Conservation (phyloP, 73 alveolate genomes). For the Urostyla sp. region DNA sequence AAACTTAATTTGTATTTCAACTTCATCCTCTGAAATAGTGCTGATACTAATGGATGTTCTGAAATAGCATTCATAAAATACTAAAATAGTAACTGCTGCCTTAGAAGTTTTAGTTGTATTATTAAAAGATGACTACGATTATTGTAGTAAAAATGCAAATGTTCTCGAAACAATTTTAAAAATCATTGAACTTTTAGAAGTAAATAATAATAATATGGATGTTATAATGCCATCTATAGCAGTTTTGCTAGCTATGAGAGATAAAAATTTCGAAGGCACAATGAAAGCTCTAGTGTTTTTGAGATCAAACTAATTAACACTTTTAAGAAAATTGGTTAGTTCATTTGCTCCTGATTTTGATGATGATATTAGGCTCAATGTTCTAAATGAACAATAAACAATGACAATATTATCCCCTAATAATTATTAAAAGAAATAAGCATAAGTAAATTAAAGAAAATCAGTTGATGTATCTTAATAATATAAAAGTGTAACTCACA, state of each 20-base stretch:
- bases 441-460: no score
- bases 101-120: slow-evolving; percentile 41
- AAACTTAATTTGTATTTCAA: neutral
- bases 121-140: slow-evolving; percentile 33
- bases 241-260: slow-evolving; percentile 43
- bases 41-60: slow-evolving; percentile 25
- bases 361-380: neutral
- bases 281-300: slow-evolving; percentile 21
- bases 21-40: slow-evolving; percentile 28
- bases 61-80: neutral
- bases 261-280: slow-evolving; percentile 37
- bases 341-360: slow-evolving; percentile 43
- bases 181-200: slow-evolving; percentile 15
- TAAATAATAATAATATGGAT: slow-evolving; percentile 35
- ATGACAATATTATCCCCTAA: neutral
- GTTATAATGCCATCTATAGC: slow-evolving; percentile 51
- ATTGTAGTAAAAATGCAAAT: slow-evolving; percentile 34
- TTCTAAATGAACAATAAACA: neutral
- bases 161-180: slow-evolving; percentile 21
- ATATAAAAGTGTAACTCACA: no score
- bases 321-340: neutral
- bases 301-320: neutral
- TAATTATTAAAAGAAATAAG: no score
- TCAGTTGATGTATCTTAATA: no score
- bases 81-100: slow-evolving; percentile 24